phyloP scores from a whole-genome alignment of 805 yeast species.

The Candida maris region DNA sequence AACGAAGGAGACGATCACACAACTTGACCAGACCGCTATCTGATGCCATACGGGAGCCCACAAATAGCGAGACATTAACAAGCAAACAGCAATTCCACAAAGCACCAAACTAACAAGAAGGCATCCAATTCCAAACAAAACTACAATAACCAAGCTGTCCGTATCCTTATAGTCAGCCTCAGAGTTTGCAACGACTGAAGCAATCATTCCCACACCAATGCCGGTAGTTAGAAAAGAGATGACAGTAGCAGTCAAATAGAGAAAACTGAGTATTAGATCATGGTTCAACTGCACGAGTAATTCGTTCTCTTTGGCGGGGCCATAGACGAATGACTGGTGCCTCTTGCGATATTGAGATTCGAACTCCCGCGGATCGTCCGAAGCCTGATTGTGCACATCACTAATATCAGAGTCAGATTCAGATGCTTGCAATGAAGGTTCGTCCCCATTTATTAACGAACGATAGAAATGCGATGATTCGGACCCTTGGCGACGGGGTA shows the following conservation, averaged over 20 bases:
- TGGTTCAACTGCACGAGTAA: conserved; percentile 29
- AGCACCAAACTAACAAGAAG: conserved; percentile 40
- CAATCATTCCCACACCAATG: conserved; percentile 42
- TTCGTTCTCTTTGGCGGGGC: conserved; percentile 12
- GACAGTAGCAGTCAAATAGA: conserved; percentile 39
- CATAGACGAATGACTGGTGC: conserved; percentile 11
- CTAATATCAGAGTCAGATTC: conserved; percentile 19
- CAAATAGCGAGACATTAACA: conserved; percentile 39
- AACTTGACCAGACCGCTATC: conserved; percentile 38
- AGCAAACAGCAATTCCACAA: conserved; percentile 40
- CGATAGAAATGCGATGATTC: conserved; percentile 10
- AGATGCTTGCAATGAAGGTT: conserved; percentile 3
- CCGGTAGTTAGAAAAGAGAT: conserved; percentile 40
- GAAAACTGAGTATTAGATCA: conserved; percentile 41
- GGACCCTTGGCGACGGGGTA: neutral
- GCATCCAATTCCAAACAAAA: conserved; percentile 37
- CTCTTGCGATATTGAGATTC: conserved; percentile 4
- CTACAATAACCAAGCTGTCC: conserved; percentile 23
- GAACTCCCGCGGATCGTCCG: neutral
- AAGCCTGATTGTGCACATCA: conserved; percentile 3
- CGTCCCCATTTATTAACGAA: conserved; percentile 8
- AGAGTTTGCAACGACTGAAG: conserved; percentile 16
- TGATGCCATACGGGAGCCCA: conserved; percentile 41
- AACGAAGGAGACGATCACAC: conserved; percentile 37
- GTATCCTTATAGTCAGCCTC: conserved; percentile 7